Base-by-base conservation (phyloP, 2,329 filamentous ascomycete genomes). In the Pseudophaeomoniella oleicola region DNA sequence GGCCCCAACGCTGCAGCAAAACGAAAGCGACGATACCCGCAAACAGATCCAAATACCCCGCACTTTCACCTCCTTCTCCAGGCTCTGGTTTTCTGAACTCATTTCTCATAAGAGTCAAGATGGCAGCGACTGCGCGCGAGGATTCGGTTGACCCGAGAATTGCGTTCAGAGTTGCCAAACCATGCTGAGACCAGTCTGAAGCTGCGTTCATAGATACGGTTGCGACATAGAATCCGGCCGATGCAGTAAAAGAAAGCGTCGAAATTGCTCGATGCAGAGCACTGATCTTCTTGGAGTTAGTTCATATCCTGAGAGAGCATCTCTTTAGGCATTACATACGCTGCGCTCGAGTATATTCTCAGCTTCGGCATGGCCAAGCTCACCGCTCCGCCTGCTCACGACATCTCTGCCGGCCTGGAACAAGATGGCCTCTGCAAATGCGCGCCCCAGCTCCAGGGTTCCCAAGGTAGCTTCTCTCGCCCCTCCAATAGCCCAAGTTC, bases 71-170 rank as follows among this genome's bases (percentile, higher is more conserved):
- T 18, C 44, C 37, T 11, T 49, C 49, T n/a, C 43, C 49, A 16
- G 47, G 35, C 30, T 56, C 57, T 10, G 56, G 51, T 16, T 55
- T 57, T 22, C 56, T 51, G 19, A 64, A 60, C 42, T 66, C 62
- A 38, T 55, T 56, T 33, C 58, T 52, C 39, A 65, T 62, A 19
- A 66, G 51, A 3, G 60, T 64, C 37, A 66, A 58, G 17, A 66
- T 64, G 2, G 62, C 58, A 2, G 62, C 62, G 40, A 66, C 64
- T 2, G 62, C 62, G 27, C 62, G 55, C 4, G 62, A 66, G 1
- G 62, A 62, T 44, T 66, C 62, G 2, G 62, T 64, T n/a, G 59
- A 63, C 9, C 62, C 62, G 19, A 66, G 51, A 16, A 63, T 59
- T 2, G 62, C 59, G 49, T 66, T 62, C 9, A 66, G 51, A 1